phyloP scores from a whole-genome alignment of 2,329 filamentous ascomycete genomes.

The Monilinia vaccinii-corymbosi region DNA sequence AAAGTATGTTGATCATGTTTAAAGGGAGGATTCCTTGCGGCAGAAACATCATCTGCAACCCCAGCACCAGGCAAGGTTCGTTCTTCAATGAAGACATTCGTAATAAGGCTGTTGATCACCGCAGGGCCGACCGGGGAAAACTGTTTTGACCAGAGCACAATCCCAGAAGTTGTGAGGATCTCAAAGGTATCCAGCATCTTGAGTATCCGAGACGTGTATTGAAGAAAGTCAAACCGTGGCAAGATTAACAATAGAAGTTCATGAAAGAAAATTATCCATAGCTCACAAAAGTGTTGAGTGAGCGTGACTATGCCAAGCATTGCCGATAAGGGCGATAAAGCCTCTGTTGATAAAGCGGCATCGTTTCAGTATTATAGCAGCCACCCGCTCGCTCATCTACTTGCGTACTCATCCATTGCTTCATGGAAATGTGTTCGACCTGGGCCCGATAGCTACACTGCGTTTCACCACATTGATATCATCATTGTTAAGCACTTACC shows the following conservation, averaged over 20 bases:
- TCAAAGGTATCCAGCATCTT: constrained; percentile 93
- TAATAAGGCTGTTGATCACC: constrained; percentile 89
- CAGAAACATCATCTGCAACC: constrained; percentile 50
- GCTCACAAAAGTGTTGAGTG: not conserved
- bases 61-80: constrained; percentile 53
- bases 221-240: not conserved
- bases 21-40: constrained; percentile 63
- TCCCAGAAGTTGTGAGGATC: constrained; percentile 88
- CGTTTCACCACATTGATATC: not conserved
- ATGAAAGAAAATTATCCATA: constrained; percentile 3
- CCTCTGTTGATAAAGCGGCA: not conserved
- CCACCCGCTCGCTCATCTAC: not conserved
- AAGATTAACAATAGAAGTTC: not conserved
- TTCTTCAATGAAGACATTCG: constrained; percentile 96
- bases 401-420: no score
- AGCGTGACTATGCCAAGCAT: not conserved
- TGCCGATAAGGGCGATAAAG: constrained; percentile 11
- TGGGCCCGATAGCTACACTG: not conserved
- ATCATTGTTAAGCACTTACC: not conserved
- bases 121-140: constrained; percentile 72
- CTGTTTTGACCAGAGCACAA: constrained; percentile 90
- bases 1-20: constrained; percentile 88
- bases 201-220: not conserved
- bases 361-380: not conserved
- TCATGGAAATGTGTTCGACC: constrained; percentile 15